Conservation (phyloP, 2,329 filamentous ascomycete species). For the Fusarium neocosmosporiellum region DNA sequence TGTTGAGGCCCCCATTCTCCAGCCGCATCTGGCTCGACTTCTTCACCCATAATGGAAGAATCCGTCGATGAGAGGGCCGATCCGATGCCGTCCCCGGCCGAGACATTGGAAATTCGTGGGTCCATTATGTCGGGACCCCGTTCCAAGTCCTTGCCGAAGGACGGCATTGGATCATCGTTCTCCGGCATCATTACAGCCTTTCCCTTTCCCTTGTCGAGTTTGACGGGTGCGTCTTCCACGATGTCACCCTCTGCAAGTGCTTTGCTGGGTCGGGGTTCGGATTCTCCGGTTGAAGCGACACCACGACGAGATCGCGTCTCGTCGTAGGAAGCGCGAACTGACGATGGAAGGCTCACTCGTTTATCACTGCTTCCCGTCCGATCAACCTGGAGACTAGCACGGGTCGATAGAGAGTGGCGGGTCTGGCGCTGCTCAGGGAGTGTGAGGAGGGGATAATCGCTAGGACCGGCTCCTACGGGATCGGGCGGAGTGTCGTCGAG, state of each 20-base stretch:
- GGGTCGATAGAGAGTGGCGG: conserved; percentile 55
- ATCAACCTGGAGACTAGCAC: conserved; percentile 65
- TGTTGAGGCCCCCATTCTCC: conserved; percentile 93
- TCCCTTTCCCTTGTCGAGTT: conserved; percentile 63
- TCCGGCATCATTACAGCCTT: conserved; percentile 59
- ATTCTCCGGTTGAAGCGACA: conserved; percentile 39
- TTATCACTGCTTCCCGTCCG: conserved; percentile 57
- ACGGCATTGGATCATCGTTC: conserved; percentile 48
- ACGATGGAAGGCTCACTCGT: conserved; percentile 65
- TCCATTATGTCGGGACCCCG: conserved; percentile 61
- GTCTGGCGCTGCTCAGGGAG: conserved; percentile 62
- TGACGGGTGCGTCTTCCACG: conserved; percentile 29
- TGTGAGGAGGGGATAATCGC: conserved; percentile 63
- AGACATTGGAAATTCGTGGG: conserved; percentile 60
- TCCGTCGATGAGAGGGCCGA: conserved; percentile 67
- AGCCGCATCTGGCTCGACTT: conserved; percentile 74
- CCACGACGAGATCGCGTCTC: conserved; percentile 54
- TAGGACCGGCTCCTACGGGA: conserved; percentile 52
- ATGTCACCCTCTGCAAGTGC: conserved; percentile 20
- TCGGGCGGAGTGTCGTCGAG: conserved; percentile 54
- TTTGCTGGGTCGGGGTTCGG: conserved; percentile 31
- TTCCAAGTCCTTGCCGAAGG: conserved; percentile 65
- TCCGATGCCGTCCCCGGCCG: conserved; percentile 63
- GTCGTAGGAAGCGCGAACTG: conserved; percentile 66
- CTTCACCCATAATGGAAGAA: conserved; percentile 72